Percentiles rank a stretch among this genome's conserved stretches.
phyloP scores from a whole-genome alignment of 306 rosid species.

The Castanopsis chinensis region DNA sequence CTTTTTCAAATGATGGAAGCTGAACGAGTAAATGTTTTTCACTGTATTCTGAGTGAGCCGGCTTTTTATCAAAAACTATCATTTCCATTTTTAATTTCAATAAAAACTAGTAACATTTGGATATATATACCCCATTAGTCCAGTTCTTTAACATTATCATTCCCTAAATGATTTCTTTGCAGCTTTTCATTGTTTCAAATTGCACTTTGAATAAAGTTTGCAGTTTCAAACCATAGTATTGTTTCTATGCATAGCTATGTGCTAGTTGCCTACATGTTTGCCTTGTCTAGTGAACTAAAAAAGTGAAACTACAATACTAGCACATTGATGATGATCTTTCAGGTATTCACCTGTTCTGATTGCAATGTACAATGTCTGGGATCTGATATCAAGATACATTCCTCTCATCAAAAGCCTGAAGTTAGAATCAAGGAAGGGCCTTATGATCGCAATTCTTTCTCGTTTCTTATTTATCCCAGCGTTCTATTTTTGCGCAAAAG shows the following conservation, averaged over 20 bases:
- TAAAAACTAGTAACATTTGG: no score
- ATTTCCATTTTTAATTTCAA: no score
- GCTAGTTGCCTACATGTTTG: neutral
- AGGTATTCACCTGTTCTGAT: constrained; percentile 79
- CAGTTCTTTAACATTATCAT: no score
- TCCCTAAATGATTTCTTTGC: no score
- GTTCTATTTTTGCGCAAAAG: constrained; percentile 78
- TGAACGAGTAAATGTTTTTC: no score
- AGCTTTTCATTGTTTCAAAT: neutral
- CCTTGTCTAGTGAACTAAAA: neutral
- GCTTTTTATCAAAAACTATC: no score
- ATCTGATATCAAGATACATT: constrained; percentile 59
- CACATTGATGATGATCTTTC: constrained; percentile 10
- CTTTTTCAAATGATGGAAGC: no score
- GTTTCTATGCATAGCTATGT: neutral
- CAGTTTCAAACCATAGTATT: neutral
- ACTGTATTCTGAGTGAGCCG: no score
- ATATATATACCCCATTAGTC: no score
- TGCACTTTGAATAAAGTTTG: neutral
- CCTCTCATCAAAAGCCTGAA: constrained; percentile 59
- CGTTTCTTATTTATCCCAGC: constrained; percentile 71
- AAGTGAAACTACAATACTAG: neutral
- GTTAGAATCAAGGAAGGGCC: constrained; percentile 67
- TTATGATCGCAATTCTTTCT: constrained; percentile 35
- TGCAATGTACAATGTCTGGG: constrained; percentile 59